Percentiles rank a stretch among this genome's conserved stretches.
These are phyloP conservation scores for Paramecium primaurelia DNA, from an alignment of 73 alveolate genomes.

Conservation along the genomic window DNA sequence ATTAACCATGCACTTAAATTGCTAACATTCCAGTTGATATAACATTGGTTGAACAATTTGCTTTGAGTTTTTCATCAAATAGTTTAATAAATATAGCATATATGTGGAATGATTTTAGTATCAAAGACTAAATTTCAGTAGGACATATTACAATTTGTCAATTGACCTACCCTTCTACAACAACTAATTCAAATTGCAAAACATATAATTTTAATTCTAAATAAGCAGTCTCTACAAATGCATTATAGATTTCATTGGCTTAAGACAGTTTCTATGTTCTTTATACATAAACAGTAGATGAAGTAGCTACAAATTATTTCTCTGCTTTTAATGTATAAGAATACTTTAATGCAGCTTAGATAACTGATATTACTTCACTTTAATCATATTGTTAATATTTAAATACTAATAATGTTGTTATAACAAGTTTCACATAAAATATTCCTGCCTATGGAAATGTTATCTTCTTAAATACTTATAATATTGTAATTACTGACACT, in stretches of 20 bases:
- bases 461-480: background rate
- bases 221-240: background rate
- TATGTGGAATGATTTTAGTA: background rate
- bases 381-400: background rate
- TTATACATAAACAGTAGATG: background rate
- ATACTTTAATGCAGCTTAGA: background rate
- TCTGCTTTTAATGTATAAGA: background rate
- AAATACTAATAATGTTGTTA: background rate
- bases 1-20: background rate
- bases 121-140: background rate
- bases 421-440: background rate
- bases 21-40: background rate
- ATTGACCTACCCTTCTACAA: background rate
- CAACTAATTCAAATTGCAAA: background rate
- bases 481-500: background rate
- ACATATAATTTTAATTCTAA: background rate
- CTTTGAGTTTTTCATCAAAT: background rate
- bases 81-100: background rate
- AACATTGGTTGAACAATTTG: background rate
- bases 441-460: background rate
- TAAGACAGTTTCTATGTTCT: background rate
- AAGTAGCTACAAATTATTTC: background rate
- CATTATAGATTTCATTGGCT: background rate
- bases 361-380: background rate
- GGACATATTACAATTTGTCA: background rate